phyloP scores from a whole-genome alignment of 176 grass and related monocot genomes.

The Neostapfia colusana region DNA sequence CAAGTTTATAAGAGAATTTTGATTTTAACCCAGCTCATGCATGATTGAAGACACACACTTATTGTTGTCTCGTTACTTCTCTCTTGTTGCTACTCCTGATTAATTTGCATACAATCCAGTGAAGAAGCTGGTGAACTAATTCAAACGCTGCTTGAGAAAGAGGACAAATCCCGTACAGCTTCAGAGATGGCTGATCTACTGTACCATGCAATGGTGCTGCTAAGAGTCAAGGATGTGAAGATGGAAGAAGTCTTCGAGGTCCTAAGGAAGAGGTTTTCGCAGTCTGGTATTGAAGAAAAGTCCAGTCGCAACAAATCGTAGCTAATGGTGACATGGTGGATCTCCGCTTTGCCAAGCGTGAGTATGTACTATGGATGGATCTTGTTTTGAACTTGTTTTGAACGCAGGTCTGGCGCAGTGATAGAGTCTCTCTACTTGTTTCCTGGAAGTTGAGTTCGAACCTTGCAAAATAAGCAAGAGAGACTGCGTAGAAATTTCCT shows the following conservation, averaged over 20 bases:
- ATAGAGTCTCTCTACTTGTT: too few species aligned
- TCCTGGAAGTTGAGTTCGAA: too few species aligned
- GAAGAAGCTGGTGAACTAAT: constrained; percentile 80
- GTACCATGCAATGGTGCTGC: constrained; percentile 89
- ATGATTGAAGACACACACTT: background rate
- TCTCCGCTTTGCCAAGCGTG: background rate
- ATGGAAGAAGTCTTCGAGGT: constrained; percentile 78
- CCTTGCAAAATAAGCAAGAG: too few species aligned
- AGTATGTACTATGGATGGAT: too few species aligned
- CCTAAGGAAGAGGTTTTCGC: constrained; percentile 77
- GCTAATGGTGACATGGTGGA: background rate
- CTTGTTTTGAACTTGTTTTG: too few species aligned
- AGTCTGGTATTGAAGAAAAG: constrained; percentile 82
- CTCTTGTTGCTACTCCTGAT: background rate
- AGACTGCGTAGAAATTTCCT: too few species aligned
- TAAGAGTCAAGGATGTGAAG: constrained; percentile 62
- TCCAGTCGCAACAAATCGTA: constrained; percentile 62
- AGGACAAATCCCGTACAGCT: constrained; percentile 38
- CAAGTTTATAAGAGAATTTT: background rate
- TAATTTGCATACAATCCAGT: constrained; percentile 41
- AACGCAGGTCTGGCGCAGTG: too few species aligned
- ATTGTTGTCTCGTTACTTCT: background rate
- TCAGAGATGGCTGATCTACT: constrained; percentile 83
- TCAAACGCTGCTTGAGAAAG: constrained; percentile 44
- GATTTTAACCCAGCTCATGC: background rate